phyloP scores from a whole-genome alignment of 495 filamentous ascomycete species.

The Neurospora discreta region DNA sequence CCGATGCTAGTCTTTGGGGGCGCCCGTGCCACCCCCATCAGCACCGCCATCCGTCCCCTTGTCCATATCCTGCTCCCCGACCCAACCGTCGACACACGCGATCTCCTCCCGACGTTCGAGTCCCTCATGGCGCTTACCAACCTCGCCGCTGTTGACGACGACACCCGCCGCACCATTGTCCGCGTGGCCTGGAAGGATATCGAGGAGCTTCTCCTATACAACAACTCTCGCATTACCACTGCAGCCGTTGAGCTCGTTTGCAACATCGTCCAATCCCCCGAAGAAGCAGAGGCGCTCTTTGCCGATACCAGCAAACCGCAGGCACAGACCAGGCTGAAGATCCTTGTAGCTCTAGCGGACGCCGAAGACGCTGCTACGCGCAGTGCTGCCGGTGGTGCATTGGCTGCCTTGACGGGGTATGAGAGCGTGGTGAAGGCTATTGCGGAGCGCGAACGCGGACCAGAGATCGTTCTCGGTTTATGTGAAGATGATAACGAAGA shows the following conservation, averaged over 20 bases:
- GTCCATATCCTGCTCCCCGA: constrained; percentile 54
- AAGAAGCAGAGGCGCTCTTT: constrained; percentile 53
- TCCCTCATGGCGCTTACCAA: constrained; percentile 87
- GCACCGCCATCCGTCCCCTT: constrained; percentile 69
- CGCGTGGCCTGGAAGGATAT: constrained; percentile 58
- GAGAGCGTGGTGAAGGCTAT: constrained; percentile 61
- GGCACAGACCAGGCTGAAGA: constrained; percentile 61
- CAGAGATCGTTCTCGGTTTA: constrained; percentile 58
- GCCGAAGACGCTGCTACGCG: constrained; percentile 69
- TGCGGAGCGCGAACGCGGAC: constrained; percentile 54
- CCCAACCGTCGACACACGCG: constrained; percentile 49
- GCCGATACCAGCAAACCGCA: constrained; percentile 53
- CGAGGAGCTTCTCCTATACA: constrained; percentile 72
- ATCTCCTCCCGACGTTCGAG: constrained; percentile 86
- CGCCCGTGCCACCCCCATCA: constrained; percentile 58
- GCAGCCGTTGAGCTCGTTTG: constrained; percentile 84
- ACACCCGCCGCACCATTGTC: constrained; percentile 59
- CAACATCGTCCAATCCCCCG: constrained; percentile 73
- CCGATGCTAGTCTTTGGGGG: constrained; percentile 75
- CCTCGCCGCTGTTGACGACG: constrained; percentile 66
- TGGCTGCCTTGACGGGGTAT: constrained; percentile 73
- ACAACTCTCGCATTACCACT: constrained; percentile 64
- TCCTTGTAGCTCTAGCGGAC: constrained; percentile 79
- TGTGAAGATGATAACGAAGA: constrained; percentile 68
- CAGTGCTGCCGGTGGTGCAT: constrained; percentile 73